Evolutionary conservation across 179 eudicot genomes (phyloP).

Genomic region (Beta lomatogona): DNA sequence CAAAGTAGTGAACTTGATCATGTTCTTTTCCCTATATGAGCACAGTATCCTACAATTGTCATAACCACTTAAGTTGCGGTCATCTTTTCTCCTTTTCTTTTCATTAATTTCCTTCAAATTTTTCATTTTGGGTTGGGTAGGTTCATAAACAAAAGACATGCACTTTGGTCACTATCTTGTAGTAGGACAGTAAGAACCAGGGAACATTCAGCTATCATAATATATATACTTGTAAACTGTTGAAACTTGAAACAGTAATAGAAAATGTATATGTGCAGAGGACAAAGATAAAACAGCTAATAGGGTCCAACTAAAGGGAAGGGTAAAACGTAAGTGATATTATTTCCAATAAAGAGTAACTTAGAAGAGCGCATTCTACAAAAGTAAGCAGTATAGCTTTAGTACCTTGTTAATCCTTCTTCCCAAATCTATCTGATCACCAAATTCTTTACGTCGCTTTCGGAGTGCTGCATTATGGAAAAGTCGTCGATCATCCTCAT

Average conservation of each 20-base stretch:
- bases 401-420: slow-evolving; percentile 57
- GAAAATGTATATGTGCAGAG: neutral
- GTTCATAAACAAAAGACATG: too few relatives aligned
- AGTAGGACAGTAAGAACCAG: too few relatives aligned
- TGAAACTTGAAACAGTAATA: neutral
- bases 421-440: slow-evolving; percentile 48
- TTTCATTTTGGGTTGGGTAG: too few relatives aligned
- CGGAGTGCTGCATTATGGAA: slow-evolving; percentile 75
- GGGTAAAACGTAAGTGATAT: neutral
- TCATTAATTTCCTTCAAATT: too few relatives aligned
- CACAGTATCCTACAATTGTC: too few relatives aligned
- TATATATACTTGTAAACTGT: neutral
- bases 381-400: neutral
- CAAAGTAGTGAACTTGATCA: too few relatives aligned
- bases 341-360: neutral
- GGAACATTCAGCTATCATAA: too few relatives aligned
- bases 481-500: slow-evolving; percentile 80
- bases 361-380: neutral
- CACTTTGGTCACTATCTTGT: too few relatives aligned
- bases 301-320: neutral
- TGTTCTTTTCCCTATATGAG: too few relatives aligned
- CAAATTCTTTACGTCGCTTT: slow-evolving; percentile 79
- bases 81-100: too few relatives aligned
- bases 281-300: too few relatives aligned
- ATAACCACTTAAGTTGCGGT: too few relatives aligned